Conservation (phyloP, 2,329 filamentous ascomycete genomes). For the Hymenoscyphus albidus region DNA sequence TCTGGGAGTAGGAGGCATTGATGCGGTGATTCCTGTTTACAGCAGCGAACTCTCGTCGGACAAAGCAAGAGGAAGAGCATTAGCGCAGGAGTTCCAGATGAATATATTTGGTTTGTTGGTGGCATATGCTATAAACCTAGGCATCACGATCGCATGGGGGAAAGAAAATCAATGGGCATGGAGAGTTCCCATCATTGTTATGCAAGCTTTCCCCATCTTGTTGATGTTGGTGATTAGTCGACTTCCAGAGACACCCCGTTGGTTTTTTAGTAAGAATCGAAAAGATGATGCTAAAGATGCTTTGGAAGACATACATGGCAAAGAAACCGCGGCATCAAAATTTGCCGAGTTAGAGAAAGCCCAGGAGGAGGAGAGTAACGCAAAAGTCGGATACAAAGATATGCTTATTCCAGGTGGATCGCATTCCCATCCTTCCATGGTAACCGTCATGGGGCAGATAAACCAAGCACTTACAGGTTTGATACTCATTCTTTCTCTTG, state of each 20-base stretch:
- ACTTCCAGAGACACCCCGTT: conserved; percentile 56
- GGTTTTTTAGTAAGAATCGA: conserved; percentile 50
- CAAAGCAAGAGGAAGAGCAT: conserved; percentile 51
- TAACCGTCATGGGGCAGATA: conserved; percentile 60
- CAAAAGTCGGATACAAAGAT: conserved; percentile 49
- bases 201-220: conserved; percentile 55
- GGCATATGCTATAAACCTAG: conserved; percentile 57
- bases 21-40: conserved; percentile 58
- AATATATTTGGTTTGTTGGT: conserved; percentile 61
- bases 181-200: conserved; percentile 56
- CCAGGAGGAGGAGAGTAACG: conserved; percentile 46
- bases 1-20: conserved; percentile 56
- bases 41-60: conserved; percentile 54
- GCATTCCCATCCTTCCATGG: conserved; percentile 57
- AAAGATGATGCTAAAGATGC: conserved; percentile 48
- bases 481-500: not conserved
- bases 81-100: conserved; percentile 61
- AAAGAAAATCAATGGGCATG: conserved; percentile 59
- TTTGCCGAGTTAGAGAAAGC: conserved; percentile 48
- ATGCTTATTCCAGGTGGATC: conserved; percentile 52
- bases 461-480: conserved; percentile 54
- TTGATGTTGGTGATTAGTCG: conserved; percentile 49
- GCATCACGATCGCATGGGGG: conserved; percentile 49
- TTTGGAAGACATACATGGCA: conserved; percentile 47
- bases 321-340: conserved; percentile 45